A percentile compares a stretch with the other conserved stretches of the same genome.
These are phyloP conservation scores for Aquilaria yunnanensis DNA, from an alignment of 345 rosid genomes.

Conservation along the genomic window DNA sequence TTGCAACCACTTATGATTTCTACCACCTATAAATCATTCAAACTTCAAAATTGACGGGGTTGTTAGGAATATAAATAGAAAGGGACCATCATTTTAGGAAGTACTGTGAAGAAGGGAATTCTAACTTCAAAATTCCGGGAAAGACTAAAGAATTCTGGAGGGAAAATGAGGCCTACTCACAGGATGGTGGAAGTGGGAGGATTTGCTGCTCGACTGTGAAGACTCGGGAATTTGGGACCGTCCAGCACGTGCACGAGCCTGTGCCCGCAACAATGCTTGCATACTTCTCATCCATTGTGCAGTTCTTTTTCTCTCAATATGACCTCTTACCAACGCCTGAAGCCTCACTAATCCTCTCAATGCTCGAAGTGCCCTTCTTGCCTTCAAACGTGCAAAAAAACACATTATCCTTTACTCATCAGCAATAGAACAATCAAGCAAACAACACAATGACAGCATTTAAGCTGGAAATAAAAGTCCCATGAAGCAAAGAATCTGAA, in stretches of 20 bases:
- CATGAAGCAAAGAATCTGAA: not conserved
- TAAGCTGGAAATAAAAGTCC: not conserved
- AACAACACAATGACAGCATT: not conserved
- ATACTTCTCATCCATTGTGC: constrained; percentile 47
- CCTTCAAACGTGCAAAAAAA: constrained; percentile 26
- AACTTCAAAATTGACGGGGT: constrained; percentile 12
- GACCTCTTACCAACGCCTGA: constrained; percentile 93
- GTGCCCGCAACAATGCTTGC: constrained; percentile 75
- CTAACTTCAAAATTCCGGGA: not conserved
- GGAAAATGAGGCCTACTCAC: constrained; percentile 30
- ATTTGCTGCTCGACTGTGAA: constrained; percentile 62
- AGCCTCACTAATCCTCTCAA: constrained; percentile 90
- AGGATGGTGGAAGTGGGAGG: constrained; percentile 57
- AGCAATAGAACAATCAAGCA: not conserved
- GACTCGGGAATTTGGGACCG: constrained; percentile 48
- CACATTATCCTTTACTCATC: not conserved
- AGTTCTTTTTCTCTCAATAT: constrained; percentile 69
- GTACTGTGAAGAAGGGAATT: not conserved
- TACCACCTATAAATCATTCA: not conserved
- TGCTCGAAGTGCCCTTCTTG: constrained; percentile 89
- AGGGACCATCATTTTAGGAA: constrained; percentile 9
- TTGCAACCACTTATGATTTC: constrained; percentile 9
- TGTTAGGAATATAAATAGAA: constrained; percentile 2
- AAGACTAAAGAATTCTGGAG: constrained; percentile 11
- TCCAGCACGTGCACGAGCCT: constrained; percentile 64